These are phyloP conservation scores for Cyclaneusma minus DNA, from an alignment of 2,329 filamentous ascomycete genomes.

Conservation along the genomic window DNA sequence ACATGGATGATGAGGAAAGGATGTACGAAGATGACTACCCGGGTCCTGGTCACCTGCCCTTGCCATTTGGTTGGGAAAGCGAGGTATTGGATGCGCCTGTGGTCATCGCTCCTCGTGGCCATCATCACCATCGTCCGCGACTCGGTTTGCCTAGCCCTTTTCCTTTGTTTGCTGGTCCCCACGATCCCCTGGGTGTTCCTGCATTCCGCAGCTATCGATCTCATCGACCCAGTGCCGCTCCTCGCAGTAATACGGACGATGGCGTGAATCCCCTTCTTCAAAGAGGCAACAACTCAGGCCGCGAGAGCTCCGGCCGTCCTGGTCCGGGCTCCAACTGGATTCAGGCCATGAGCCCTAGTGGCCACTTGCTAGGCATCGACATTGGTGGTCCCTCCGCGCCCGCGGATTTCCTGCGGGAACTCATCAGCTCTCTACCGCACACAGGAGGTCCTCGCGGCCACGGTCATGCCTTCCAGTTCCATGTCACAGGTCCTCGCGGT, in stretches of 20 bases:
- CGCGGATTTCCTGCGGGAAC: conserved; percentile 14
- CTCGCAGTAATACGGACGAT: conserved; percentile 52
- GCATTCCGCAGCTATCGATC: conserved; percentile 26
- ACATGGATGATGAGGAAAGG: conserved; percentile 52
- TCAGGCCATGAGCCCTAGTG: conserved; percentile 25
- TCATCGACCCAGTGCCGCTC: conserved; percentile 31
- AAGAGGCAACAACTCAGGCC: conserved; percentile 29
- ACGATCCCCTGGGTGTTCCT: conserved; percentile 31
- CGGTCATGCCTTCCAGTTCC: conserved; percentile 41
- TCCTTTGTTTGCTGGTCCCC: conserved; percentile 42
- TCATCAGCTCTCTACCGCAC: conserved; percentile 18
- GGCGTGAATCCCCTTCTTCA: conserved; percentile 78
- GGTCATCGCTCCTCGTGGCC: conserved; percentile 25
- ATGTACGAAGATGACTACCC: conserved; percentile 44
- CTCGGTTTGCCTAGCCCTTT: conserved; percentile 42
- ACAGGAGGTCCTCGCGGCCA: conserved; percentile 24
- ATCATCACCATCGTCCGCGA: conserved; percentile 38
- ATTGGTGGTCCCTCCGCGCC: conserved; percentile 11
- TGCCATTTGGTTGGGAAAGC: conserved; percentile 43
- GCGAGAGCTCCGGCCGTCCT: conserved; percentile 32
- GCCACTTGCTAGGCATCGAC: conserved; percentile 16
- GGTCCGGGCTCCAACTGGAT: conserved; percentile 34
- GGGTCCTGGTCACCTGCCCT: conserved; percentile 21
- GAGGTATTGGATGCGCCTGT: conserved; percentile 33
- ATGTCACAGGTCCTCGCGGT: conserved; percentile 34